Conservation (phyloP, 306 rosid genomes). For the Alnus glutinosa region DNA sequence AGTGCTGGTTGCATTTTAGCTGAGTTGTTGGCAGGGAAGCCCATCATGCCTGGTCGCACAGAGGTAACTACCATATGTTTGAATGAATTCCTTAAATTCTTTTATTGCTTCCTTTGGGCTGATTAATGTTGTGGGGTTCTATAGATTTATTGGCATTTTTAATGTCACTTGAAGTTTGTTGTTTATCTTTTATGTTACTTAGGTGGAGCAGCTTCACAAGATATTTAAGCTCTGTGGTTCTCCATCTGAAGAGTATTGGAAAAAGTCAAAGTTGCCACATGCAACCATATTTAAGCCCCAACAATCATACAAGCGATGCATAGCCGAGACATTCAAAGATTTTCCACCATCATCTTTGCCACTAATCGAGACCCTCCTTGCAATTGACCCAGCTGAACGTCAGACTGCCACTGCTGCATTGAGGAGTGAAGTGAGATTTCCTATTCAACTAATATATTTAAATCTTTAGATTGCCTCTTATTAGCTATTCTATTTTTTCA, state of each 20-base stretch:
- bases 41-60: constrained; percentile 93
- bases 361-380: constrained; percentile 74
- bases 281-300: constrained; percentile 89
- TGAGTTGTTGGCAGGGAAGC: constrained; percentile 83
- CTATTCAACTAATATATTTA: constrained; percentile 19
- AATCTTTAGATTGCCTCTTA: constrained; percentile 13
- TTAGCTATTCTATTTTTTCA: constrained; percentile 13
- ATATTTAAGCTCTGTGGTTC: constrained; percentile 94
- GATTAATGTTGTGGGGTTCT: constrained; percentile 29
- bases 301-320: constrained; percentile 82
- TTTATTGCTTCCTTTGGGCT: constrained; percentile 20
- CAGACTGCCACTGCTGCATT: constrained; percentile 80
- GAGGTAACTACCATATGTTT: constrained; percentile 55
- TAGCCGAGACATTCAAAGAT: constrained; percentile 68
- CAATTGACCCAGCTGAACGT: constrained; percentile 82
- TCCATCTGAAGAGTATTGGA: constrained; percentile 93
- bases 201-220: constrained; percentile 96
- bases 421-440: constrained; percentile 73
- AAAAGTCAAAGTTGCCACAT: constrained; percentile 78
- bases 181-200: constrained; percentile 21
- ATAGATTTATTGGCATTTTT: constrained; percentile 17
- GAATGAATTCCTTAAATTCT: constrained; percentile 14
- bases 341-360: constrained; percentile 80
- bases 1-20: constrained; percentile 97
- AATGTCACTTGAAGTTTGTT: constrained; percentile 23